These are phyloP conservation scores for Liquidambar formosana DNA, from an alignment of 164 flowering plant genomes.

Conservation along the genomic window DNA sequence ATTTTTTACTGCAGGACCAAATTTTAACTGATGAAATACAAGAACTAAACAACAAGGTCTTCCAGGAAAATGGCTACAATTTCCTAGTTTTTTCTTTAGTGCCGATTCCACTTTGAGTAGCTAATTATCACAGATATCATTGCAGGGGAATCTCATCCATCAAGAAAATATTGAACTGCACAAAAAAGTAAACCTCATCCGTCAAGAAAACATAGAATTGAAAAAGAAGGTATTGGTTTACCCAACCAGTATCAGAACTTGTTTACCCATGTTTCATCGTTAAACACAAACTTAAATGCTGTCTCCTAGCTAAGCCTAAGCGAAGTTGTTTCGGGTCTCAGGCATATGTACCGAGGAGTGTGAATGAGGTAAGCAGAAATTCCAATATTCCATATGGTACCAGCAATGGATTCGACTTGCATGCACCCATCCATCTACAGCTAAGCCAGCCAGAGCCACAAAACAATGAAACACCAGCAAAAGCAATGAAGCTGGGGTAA, in stretches of 20 bases:
- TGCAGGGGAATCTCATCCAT: slow-evolving; percentile 43
- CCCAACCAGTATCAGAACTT: background rate
- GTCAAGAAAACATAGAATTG: slow-evolving; percentile 40
- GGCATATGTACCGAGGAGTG: slow-evolving; percentile 30
- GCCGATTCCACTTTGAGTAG: background rate
- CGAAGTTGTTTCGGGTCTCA: slow-evolving; percentile 11
- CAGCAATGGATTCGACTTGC: slow-evolving; percentile 19
- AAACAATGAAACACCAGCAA: slow-evolving; percentile 25
- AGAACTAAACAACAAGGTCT: slow-evolving; percentile 45
- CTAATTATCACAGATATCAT: background rate
- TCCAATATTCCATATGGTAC: slow-evolving; percentile 12
- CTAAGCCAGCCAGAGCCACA: slow-evolving; percentile 44
- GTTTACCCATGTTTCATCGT: background rate
- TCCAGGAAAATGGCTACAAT: background rate
- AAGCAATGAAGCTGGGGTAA: slow-evolving; percentile 56
- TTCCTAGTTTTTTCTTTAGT: background rate
- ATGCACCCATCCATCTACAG: slow-evolving; percentile 38
- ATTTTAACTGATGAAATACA: slow-evolving; percentile 39
- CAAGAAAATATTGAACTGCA: slow-evolving; percentile 51
- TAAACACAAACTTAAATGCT: background rate
- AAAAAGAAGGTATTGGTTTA: slow-evolving; percentile 37
- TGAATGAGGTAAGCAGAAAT: slow-evolving; percentile 18
- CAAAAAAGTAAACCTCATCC: slow-evolving; percentile 34
- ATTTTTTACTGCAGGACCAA: slow-evolving; percentile 36
- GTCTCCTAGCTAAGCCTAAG: background rate